phyloP scores from a whole-genome alignment of 2,329 filamentous ascomycete genomes.

The Leptosphaerulina australis region DNA sequence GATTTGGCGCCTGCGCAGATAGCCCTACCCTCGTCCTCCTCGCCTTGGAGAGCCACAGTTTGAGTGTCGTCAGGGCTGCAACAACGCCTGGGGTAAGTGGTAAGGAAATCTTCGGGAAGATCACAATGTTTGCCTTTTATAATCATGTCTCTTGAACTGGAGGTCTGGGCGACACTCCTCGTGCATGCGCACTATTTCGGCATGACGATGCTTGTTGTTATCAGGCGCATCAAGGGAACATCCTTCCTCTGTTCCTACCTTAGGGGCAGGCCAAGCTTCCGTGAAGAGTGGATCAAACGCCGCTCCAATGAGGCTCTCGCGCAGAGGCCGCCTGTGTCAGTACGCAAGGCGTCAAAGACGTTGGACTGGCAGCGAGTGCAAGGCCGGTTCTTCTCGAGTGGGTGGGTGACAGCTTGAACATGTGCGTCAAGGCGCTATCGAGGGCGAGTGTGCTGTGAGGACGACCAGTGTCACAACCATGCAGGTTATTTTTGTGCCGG shows the following conservation, averaged over 20 bases:
- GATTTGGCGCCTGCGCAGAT: conserved; percentile 27
- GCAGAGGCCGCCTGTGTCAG: conserved; percentile 8
- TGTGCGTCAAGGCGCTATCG: conserved; percentile 18
- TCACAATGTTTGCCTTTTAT: background rate
- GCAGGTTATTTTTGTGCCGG: conserved; percentile 37
- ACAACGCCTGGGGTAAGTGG: background rate
- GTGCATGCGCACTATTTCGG: conserved; percentile 11
- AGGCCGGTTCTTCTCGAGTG: background rate
- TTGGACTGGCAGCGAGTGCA: conserved; percentile 9
- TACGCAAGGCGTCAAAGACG: conserved; percentile 6
- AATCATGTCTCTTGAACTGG: conserved; percentile 6
- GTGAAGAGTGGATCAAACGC: conserved; percentile 8
- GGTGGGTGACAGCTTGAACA: conserved; percentile 16
- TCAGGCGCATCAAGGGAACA: conserved; percentile 8
- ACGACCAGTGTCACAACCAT: conserved; percentile 33
- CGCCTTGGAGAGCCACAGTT: background rate
- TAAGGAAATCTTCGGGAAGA: background rate
- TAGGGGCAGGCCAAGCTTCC: conserved; percentile 16
- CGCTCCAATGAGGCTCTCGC: conserved; percentile 14
- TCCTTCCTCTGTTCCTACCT: conserved; percentile 13
- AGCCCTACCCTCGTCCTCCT: conserved; percentile 11
- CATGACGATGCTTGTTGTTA: conserved; percentile 11
- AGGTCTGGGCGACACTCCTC: conserved; percentile 12
- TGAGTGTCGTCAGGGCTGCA: conserved; percentile 1
- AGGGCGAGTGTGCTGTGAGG: conserved; percentile 20